Base-by-base conservation (phyloP, 75 land plant species). In the Sequoia sempervirens region DNA sequence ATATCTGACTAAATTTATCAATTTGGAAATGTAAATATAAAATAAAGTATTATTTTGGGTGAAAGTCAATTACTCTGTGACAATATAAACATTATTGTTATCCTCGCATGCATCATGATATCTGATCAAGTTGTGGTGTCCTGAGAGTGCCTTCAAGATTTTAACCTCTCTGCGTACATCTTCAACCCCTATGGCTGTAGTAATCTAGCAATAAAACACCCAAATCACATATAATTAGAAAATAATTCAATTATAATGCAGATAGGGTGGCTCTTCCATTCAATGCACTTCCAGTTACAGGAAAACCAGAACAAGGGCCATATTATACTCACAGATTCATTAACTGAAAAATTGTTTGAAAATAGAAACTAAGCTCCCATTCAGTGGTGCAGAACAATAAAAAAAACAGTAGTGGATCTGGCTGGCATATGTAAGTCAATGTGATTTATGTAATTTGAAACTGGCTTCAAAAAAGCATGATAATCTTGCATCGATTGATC, bases 31-130 rank as follows among this genome's bases (percentile, higher is more conserved):
- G 61, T 18, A 61, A 61, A 61, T 61, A 26, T 7, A 61, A 61
- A 61, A 61, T 23, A 1, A 23, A 61, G 66, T 5, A 61, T 61
- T 23, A 20, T 6, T 7, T 61, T 4, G n/a, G n/a, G n/a, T 61
- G 11, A 26, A 61, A 32, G 74, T 23, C 36, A 83, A 90, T 66
- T 92, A 92, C 93, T 92, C 93, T 90, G 91, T 92, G 80, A 91
- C 83, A 54, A 92, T 88, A 86, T 92, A 92, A 81, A 92, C 93
- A 82, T 92, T 92, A 58, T 86, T 56, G 53, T 72, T 79, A 82
- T 92, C 93, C 81, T 92, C 93, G 64, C 90, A 92, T 34, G 92
- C 90, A 87, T 92, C 93, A 81, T 92, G 84, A 53, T 86, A 92
- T 54, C 84, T 86, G 72, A 92, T 87, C 74, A 92, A 75, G 82